Conservation (phyloP, 2,329 filamentous ascomycete genomes). For the Colletotrichum sp. region DNA sequence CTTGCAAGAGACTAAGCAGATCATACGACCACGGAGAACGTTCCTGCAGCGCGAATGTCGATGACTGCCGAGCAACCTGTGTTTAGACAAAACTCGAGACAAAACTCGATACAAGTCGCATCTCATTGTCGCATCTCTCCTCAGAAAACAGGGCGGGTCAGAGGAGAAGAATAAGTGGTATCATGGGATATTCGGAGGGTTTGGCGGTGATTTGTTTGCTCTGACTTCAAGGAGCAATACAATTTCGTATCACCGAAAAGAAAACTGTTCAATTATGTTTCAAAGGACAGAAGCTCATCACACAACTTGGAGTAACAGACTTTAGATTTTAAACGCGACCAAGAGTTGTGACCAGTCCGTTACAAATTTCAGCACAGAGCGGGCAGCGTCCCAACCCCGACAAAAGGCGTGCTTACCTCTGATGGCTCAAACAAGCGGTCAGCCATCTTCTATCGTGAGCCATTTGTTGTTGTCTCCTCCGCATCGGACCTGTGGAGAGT, state of each 20-base stretch:
- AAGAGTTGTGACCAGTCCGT: not conserved
- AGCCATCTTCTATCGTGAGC: not conserved
- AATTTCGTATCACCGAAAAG: not conserved
- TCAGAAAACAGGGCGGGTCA: not conserved
- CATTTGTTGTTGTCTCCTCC: not conserved
- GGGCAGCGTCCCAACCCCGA: not conserved
- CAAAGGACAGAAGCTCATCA: not conserved
- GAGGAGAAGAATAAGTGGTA: not conserved
- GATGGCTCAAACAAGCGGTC: not conserved
- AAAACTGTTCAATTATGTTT: not conserved
- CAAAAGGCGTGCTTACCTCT: not conserved
- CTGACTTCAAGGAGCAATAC: not conserved
- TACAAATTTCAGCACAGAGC: not conserved
- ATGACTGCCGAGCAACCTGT: not conserved
- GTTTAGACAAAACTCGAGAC: not conserved
- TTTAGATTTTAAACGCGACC: not conserved
- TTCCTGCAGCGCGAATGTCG: too few relatives aligned
- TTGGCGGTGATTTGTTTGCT: not conserved
- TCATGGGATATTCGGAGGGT: not conserved
- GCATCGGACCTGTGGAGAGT: not conserved
- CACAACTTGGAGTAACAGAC: not conserved
- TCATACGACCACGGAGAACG: not conserved
- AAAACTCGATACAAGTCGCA: not conserved
- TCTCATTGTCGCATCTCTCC: not conserved
- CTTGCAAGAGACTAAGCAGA: not conserved